Evolutionary conservation across 805 yeast genomes (phyloP), one percentile per base, ranked within the genome.

Genomic region (Torulaspora gathmanii): DNA sequence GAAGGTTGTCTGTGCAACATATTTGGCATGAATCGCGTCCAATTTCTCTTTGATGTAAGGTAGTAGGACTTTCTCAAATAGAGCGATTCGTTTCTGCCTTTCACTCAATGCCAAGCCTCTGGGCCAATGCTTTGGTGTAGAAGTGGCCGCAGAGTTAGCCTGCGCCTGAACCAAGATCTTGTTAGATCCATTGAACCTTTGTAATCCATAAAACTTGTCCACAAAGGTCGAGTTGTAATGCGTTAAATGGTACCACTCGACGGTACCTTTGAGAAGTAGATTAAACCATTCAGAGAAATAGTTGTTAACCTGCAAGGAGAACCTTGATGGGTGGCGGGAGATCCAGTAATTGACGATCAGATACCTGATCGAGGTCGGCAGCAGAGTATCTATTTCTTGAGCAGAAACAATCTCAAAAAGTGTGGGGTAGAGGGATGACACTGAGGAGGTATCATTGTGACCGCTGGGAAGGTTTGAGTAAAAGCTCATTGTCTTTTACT

Each of bases 141-240:
- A 23, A n/a, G 30, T 30, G 3, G 44, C 40, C 13, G 41, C 30
- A 23, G 38, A 20, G n/a, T 44, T 46, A 9, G 56, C 40, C 31
- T 47, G 47, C 13, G 42, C 41, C 4, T 31, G 37, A 8, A 53
- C 44, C 20, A 55, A 33, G 10, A 53, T 51, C 11, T 50, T 58
- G 33, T 60, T 58, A 9, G 50, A 51, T 38, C 55, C 48, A 42
- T 65, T 63, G 19, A 71, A 59, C 28, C 95, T 71, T 58, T 88
- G 88, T 51, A 91, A 67, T 1, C 97, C 98, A 60, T 91, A 91
- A 60, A 91, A 91, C 59, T 86, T 85, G 63, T 91, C 97, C 0
- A 95, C 87, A 57, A 91, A 87, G 2, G 93, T 79, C 0, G 95
- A 79, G 56, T 86, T 90, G 87, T 93, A 86, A 39, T 72, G 71